Conservation (phyloP, 2,329 filamentous ascomycete genomes). For the Rhexocercosporidium sp. region DNA sequence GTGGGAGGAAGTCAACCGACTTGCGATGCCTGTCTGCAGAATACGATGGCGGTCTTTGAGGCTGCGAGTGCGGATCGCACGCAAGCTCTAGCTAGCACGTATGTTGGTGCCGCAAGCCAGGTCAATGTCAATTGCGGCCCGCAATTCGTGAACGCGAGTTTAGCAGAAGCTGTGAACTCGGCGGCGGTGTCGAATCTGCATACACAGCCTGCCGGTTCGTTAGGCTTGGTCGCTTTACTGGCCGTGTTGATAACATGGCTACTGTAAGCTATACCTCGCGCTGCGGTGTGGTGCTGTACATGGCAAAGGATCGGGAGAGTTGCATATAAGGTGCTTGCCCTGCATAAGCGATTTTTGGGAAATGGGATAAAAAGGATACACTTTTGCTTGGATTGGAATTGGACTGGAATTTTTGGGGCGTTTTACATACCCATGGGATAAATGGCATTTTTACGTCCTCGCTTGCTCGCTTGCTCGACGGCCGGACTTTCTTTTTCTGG, state of each 20-base stretch:
- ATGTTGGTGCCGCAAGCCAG: conserved; percentile 71
- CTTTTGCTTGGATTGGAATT: not conserved
- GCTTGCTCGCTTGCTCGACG: not conserved
- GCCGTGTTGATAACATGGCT: conserved; percentile 30
- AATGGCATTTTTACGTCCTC: not conserved
- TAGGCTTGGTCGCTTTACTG: conserved; percentile 27
- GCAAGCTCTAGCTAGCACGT: conserved; percentile 71
- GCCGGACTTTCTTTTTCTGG: not conserved
- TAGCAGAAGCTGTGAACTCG: conserved; percentile 42
- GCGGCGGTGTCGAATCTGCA: not conserved
- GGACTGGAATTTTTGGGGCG: conserved; percentile 1
- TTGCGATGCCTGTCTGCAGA: conserved; percentile 76
- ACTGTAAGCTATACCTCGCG: conserved; percentile 10
- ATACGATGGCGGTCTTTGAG: conserved; percentile 84
- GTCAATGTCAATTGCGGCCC: conserved; percentile 71
- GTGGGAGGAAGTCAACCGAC: conserved; percentile 70
- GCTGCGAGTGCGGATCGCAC: conserved; percentile 67
- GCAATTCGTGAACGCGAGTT: conserved; percentile 61
- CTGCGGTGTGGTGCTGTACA: not conserved
- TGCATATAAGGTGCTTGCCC: not conserved
- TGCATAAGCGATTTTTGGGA: conserved; percentile 6
- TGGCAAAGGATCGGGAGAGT: not conserved
- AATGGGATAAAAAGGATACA: conserved; percentile 10
- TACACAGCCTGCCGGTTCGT: not conserved
- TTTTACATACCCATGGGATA: conserved; percentile 16